Evolutionary conservation across 2,329 filamentous ascomycete species (phyloP), one percentile per base, ranked within the genome.

Genomic region (Epichloe scottii): DNA sequence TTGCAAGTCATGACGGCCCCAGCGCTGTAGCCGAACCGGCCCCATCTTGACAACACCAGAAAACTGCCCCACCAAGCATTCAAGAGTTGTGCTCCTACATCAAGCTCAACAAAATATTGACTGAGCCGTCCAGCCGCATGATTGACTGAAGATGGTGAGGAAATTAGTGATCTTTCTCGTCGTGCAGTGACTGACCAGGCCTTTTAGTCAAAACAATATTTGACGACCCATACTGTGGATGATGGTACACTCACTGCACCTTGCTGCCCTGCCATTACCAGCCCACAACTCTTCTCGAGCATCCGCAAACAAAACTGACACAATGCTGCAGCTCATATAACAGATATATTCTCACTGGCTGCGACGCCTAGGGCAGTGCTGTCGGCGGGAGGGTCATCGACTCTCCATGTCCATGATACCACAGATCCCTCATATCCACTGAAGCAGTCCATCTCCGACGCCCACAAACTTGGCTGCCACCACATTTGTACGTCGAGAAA

Each of bases 181-280:
- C 34, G 15, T 33, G 5, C 15, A 34, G 17, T 50, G 21, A 49
- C 49, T 55, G 21, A 56, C 46, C 12, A 12, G 12, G 3, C 8
- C 10, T 17, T 44, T 8, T 54, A 96, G 93, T 98, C 93, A 51
- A 97, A 97, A 74, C 93, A 97, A 84, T 98, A 96, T 67, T 79
- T 98, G 56, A 94, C 91, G 62, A 85, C 86, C 58, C 88, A 95
- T 68, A 91, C 89, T 42, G 81, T 95, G 66, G 87, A 95, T 66
- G 80, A 89, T 73, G 89, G 88, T 88, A 66, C 73, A 63, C 50
- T 49, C 45, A 43, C 26, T 30, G 39, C 17, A 19, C 14, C 40
- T 33, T 46, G 64, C 23, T 44, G 38, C 62, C 65, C 66, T 54
- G 59, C 64, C 56, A 47, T 33, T 21, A 26, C 26, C 14, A 14